Base-by-base conservation (phyloP, 2,329 filamentous ascomycete species). In the Apiospora koreana region DNA sequence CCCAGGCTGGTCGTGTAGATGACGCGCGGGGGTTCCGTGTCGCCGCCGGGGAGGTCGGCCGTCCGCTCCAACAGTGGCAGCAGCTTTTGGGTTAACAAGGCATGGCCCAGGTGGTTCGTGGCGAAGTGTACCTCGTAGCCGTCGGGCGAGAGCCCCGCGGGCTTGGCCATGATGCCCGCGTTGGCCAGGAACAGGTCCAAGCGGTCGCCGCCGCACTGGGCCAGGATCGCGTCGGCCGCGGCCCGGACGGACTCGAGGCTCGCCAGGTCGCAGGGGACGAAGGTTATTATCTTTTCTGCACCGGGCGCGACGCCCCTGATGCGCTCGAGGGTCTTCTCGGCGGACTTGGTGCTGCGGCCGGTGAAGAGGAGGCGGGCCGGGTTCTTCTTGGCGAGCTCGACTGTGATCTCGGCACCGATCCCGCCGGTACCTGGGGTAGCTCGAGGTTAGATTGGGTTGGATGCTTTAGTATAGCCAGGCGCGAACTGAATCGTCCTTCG, bases 121-220 rank as follows among this genome's bases (percentile, higher is more conserved):
- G 79, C 82, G 68, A 85, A 84, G 64, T 83, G 80, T 5, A 80
- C 73, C 70, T 86, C 84, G 71, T 83, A 85, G 7, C 82, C 82
- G 21, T 85, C 81, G 10, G 73, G 71, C 1, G 81, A 83, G 3
- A 79, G 71, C 1, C 73, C 75, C 0, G 79, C 73, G 2, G 80
- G 76, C 7, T 72, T 62, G 0, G 75, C 77, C 77, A 83, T 81
- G 50, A 82, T 77, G 0, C 84, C 83, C 25, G 73, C 71, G 25
- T 72, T 73, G 65, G 65, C 54, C 16, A 72, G 1, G 79, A 85
- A 75, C 38, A 84, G 78, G 73, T 85, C 83, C 1, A 85, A 74
- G 9, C 77, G 75, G 16, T 71, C 67, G 28, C 16, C 41, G 41
- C 41, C 41, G 46, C 23, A 28, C 10, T 50, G 46, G 23, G 23